Base-by-base conservation (phyloP, 1,284 basidiomycete species). In the Xerocomus minutiporus region DNA sequence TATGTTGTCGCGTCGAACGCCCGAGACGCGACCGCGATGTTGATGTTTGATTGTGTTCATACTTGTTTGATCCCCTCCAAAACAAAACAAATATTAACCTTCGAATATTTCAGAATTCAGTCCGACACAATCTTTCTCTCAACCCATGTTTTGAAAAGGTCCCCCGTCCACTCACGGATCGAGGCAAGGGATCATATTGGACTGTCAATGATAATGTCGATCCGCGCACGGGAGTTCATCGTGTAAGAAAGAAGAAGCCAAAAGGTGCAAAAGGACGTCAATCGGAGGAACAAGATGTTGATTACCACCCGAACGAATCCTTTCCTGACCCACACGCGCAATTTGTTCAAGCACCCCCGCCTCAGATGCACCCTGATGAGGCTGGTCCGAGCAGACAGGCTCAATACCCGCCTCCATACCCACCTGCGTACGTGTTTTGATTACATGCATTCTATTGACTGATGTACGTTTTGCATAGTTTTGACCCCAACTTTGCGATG, bases 61-160 rank as follows among this genome's bases (percentile, higher is more conserved):
- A 71, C 73, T 80, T 81, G 78, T 74, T 69, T 66, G 61, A 61
- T 53, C 47, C 36, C 49, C 50, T 51, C 42, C 59, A 60, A 58
- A 67, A 61, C 59, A 58, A 57, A 59, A 57, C 61, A 61, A 57
- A 59, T 61, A 63, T 52, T 53, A n/a, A 43, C 28, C 28, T 8
- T 46, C 2, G 55, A 50, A 59, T 58, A 50, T 57, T 50, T 23
- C 64, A 97, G 86, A 96, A 96, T 70, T 96, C 93, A 39, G 93
- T 97, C 59, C 86, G 93, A 46, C 93, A 96, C 73, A 96, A 95
- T 63, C 79, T 97, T 20, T 94, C 91, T 8, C 79, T 96, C 57
- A 96, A 96, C 68, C 91, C 93, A 57, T 94, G 91, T 62, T 95
- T 95, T 67, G 86, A 93, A 69, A 94, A 94, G 70, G 88, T 94